phyloP scores from a whole-genome alignment of 2,329 filamentous ascomycete genomes.

The Nothopassalora personata region DNA sequence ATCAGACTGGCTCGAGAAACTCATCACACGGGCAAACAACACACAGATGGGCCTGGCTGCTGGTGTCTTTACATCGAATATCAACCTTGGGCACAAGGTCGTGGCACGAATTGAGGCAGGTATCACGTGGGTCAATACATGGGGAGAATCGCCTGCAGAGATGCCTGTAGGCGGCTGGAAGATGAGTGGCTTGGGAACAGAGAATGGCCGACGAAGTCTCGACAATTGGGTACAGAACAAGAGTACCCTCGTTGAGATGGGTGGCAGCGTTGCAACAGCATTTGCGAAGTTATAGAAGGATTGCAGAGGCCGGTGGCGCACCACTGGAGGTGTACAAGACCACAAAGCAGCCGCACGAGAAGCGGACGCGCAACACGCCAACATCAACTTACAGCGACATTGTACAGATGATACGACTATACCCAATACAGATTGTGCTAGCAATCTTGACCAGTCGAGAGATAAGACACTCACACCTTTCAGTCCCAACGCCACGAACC shows the following conservation, averaged over 20 bases:
- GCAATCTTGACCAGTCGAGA: too few relatives aligned
- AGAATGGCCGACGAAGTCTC: constrained; percentile 75
- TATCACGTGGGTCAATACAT: constrained; percentile 89
- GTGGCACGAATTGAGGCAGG: constrained; percentile 69
- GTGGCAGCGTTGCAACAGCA: constrained; percentile 62
- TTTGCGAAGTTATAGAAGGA: constrained; percentile 44
- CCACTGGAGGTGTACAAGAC: neutral
- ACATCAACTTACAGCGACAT: neutral
- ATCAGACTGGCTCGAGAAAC: constrained; percentile 56
- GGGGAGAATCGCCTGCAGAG: constrained; percentile 87
- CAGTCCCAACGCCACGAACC: neutral
- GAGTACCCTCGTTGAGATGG: constrained; percentile 81
- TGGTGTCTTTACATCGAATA: constrained; percentile 72
- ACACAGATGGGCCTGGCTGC: constrained; percentile 76
- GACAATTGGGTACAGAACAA: constrained; percentile 82
- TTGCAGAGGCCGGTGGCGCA: neutral
- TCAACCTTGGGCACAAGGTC: constrained; percentile 68
- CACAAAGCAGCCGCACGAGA: neutral
- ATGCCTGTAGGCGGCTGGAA: constrained; percentile 95
- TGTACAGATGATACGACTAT: neutral
- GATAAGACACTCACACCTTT: too few relatives aligned
- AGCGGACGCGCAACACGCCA: neutral
- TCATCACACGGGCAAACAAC: constrained; percentile 66
- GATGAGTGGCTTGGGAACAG: constrained; percentile 77
- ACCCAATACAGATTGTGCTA: neutral